Base-by-base conservation (phyloP, 2,329 filamentous ascomycete species). In the Trichoderma brevicompactum region DNA sequence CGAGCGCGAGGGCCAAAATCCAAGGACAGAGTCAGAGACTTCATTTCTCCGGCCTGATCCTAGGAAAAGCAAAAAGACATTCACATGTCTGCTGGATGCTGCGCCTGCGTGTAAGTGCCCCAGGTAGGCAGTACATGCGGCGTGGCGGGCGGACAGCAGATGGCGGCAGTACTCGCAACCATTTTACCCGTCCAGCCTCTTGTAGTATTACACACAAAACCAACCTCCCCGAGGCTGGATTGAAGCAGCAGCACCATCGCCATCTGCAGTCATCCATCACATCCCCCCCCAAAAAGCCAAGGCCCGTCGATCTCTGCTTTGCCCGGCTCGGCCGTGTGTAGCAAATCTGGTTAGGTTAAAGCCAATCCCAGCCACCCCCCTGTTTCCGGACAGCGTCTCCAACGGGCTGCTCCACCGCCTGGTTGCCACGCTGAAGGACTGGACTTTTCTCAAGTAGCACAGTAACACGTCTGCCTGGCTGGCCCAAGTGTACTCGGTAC, bases 271-370 rank as follows among this genome's bases (percentile, higher is more conserved):
- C 55, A 48, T 59, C 17, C 44, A 13, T 43, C 40, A 2, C 38
- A 40, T 40, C 54, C 54, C 43, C 41, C 32, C 38, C 36, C 15
- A 17, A 55, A 38, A 13, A 49, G 44, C 58, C 46, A 48, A 40
- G 56, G 56, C 44, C 17, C 49, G 65, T 63, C 65, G 65, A 66
- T 63, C 65, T 44, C 61, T 49, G 59, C 44, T 43, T 46, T 44
- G 46, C 44, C 65, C 62, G 65, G 48, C 65, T 67, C 65, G 65
- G 65, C 43, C 65, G 54, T 67, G 54, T 67, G 62, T 52, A 54
- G 65, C 65, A 50, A 54, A 67, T 67, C 48, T 56, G 62, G 65
- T 65, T 67, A 67, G 65, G 40, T 38, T 15, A 12, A 40, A 60
- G 65, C 48, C 65, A 50, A 54, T 65, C 54, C 64, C 48, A 58